Base-by-base conservation (phyloP, 176 grass and related monocot species). In the Triticum dicoccoides region DNA sequence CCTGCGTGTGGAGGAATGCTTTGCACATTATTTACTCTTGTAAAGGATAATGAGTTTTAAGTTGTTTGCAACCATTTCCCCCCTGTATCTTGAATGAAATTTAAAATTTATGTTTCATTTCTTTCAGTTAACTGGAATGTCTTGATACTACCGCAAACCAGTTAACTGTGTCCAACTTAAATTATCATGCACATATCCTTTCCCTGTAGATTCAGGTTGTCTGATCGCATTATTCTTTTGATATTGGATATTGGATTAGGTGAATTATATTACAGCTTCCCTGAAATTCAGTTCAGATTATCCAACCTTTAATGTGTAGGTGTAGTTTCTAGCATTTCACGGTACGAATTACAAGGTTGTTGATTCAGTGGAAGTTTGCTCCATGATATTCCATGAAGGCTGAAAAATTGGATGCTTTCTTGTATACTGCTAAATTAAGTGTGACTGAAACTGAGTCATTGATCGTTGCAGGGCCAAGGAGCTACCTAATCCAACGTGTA, bases 401-500 rank as follows among this genome's bases (percentile, higher is more conserved):
- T 23, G 0, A 75, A 51, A 71, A 25, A 9, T 30, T 41, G 6
- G 14, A 2, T 9, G 14, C 33, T 63, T 44, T 76, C 45, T 38
- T 65, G 68, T 39, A 49, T 69, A 84, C 21, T 84, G 11, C 42
- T 74, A 82, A 69, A 35, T 71, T 76, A 20, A 76, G 24, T 84
- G 30, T 27, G 61, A 42, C 21, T 70, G 63, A 81, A 75, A 29
- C 24, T 51, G 3, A 52, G 24, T 71, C 7, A 2, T 64, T 91
- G 69, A 63, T 65, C 3, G 1, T 81, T 72, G 8, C 77, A 91
- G 89, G 77, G 70, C 86, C 89, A 81, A 91, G 89, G 82, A 91
- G 82, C 77, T 88, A 88, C 62, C 77, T 91, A 32, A 85, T 91
- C 34, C 89, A 91, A 39, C 85, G 63, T 52, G 82, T 91, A 33